These are phyloP conservation scores for Sphaerulina vaccinii DNA, from an alignment of 2,329 filamentous ascomycete species.

Conservation along the genomic window DNA sequence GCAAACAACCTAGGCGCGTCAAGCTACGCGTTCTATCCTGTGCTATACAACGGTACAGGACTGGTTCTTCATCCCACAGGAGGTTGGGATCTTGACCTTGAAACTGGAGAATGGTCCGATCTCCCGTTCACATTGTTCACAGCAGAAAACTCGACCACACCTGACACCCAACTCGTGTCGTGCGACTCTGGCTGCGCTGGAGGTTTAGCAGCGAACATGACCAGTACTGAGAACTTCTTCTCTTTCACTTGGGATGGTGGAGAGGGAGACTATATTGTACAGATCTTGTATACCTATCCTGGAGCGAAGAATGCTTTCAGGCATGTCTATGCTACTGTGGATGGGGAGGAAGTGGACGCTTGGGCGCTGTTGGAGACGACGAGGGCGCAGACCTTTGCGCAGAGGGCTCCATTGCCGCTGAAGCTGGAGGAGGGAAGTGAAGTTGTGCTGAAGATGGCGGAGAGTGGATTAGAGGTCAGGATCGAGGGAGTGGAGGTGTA, in stretches of 20 bases:
- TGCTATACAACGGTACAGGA: conserved; percentile 23
- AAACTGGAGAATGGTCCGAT: conserved; percentile 27
- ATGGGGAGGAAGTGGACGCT: conserved; percentile 19
- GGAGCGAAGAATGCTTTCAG: conserved; percentile 29
- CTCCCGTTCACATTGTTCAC: conserved; percentile 25
- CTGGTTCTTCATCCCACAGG: conserved; percentile 27
- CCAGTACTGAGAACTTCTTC: conserved; percentile 18
- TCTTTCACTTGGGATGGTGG: conserved; percentile 26
- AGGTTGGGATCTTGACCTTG: conserved; percentile 30
- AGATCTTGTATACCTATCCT: conserved; percentile 28
- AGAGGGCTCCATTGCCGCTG: conserved; percentile 27
- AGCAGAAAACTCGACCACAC: conserved; percentile 24
- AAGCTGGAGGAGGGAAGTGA: conserved; percentile 21
- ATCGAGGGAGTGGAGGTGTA: conserved; percentile 25
- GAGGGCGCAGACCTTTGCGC: conserved; percentile 22
- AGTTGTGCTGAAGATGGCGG: conserved; percentile 25
- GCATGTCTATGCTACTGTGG: conserved; percentile 25
- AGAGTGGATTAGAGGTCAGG: conserved; percentile 23
- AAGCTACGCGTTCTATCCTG: conserved; percentile 31
- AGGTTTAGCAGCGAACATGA: conserved; percentile 28
- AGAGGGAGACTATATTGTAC: conserved; percentile 24
- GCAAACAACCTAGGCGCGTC: conserved; percentile 51
- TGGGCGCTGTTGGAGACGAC: conserved; percentile 28
- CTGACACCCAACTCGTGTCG: conserved; percentile 14
- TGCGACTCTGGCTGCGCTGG: conserved; percentile 25